A percentile compares a stretch with the other conserved stretches of the same genome.
Conservation (phyloP, 768 basidiomycete species). For the Amanita rimosa region DNA sequence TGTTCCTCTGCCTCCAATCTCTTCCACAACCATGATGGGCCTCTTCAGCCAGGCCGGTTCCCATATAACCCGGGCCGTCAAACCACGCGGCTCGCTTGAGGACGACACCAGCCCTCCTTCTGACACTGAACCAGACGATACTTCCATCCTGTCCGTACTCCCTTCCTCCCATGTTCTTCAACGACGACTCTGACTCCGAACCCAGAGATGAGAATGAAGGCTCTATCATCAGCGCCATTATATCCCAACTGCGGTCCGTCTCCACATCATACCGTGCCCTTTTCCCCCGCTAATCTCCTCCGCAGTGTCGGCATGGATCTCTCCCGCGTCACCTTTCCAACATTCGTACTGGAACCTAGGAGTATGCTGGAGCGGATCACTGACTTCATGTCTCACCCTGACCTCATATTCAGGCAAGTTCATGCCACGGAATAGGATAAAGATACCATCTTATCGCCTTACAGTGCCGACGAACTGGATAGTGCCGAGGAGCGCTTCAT, state of each 20-base stretch:
- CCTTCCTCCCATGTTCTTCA: slow-evolving; percentile 15
- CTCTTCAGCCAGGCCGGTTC: slow-evolving; percentile 63
- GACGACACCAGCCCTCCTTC: slow-evolving; percentile 61
- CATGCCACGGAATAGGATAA: not conserved
- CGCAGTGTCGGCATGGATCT: slow-evolving; percentile 89
- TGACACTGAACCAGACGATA: slow-evolving; percentile 83
- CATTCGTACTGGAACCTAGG: slow-evolving; percentile 93
- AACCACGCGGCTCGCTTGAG: slow-evolving; percentile 53
- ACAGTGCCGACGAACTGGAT: slow-evolving; percentile 67
- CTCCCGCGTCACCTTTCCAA: slow-evolving; percentile 85
- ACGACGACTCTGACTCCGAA: slow-evolving; percentile 24
- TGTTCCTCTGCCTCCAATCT: not conserved
- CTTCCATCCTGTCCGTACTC: slow-evolving; percentile 69
- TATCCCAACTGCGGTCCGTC: slow-evolving; percentile 75
- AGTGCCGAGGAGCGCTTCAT: slow-evolving; percentile 89
- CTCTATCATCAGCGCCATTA: slow-evolving; percentile 77
- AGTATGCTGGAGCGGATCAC: slow-evolving; percentile 98
- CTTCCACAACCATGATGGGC: slow-evolving; percentile 52
- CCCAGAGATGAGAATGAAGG: slow-evolving; percentile 87
- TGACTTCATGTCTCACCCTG: slow-evolving; percentile 98
- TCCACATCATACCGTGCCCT: slow-evolving; percentile 1
- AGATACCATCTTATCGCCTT: not conserved
- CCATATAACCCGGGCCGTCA: slow-evolving; percentile 38
- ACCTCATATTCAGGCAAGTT: slow-evolving; percentile 87
- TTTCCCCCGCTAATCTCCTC: not conserved